Evolutionary conservation across 2,329 filamentous ascomycete species (phyloP).

Genomic region (Fusarium penzigii): DNA sequence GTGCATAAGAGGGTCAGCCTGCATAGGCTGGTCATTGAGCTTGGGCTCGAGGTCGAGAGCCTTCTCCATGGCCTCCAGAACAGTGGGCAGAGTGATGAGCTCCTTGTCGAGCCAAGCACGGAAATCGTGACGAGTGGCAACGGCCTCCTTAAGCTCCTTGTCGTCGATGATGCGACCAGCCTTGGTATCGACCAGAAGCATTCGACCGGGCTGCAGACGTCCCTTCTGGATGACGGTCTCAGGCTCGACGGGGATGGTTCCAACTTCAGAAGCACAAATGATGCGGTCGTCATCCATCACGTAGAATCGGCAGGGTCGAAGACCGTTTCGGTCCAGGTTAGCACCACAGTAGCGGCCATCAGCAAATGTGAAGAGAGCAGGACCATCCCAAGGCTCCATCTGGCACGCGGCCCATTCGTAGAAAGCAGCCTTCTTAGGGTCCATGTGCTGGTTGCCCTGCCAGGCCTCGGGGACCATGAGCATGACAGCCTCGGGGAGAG

Average conservation of each 20-base stretch:
- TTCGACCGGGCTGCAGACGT: conserved; percentile 88
- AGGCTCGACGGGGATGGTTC: conserved; percentile 87
- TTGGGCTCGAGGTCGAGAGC: conserved; percentile 65
- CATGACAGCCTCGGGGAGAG: conserved; percentile 95
- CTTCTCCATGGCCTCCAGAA: conserved; percentile 64
- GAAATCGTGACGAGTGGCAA: conserved; percentile 87
- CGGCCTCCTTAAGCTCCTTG: conserved; percentile 83
- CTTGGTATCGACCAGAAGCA: conserved; percentile 92
- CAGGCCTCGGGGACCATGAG: conserved; percentile 98
- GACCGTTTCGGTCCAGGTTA: conserved; percentile 92
- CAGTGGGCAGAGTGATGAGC: conserved; percentile 76
- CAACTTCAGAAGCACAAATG: conserved; percentile 95
- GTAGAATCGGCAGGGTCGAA: conserved; percentile 95
- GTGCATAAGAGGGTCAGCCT: conserved; percentile 80
- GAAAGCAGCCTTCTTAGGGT: conserved; percentile 92
- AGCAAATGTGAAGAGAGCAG: conserved; percentile 94
- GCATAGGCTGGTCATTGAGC: conserved; percentile 69
- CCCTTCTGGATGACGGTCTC: conserved; percentile 91
- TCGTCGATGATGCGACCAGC: conserved; percentile 92
- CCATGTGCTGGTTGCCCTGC: conserved; percentile 92
- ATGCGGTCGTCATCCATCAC: conserved; percentile 96
- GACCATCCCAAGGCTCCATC: conserved; percentile 99
- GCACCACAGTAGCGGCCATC: conserved; percentile 96
- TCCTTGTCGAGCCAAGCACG: conserved; percentile 83
- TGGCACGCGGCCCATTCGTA: conserved; percentile 98